Percentiles rank a stretch among this genome's conserved stretches.
Conservation (phyloP, 805 yeast species). For the Schizosaccharomyces osmophilus region DNA sequence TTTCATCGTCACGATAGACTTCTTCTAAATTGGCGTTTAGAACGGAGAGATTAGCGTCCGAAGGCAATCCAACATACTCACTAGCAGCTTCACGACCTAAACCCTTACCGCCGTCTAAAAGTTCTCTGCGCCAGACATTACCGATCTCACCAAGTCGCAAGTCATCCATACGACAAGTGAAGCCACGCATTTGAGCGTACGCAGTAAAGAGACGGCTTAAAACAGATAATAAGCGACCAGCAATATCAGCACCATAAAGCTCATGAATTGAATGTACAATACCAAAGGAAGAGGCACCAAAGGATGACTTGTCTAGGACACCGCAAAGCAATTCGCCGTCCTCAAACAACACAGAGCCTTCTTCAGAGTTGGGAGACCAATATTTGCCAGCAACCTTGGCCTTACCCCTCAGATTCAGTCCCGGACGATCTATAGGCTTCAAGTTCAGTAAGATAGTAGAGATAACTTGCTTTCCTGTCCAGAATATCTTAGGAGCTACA, state of each 20-base stretch:
- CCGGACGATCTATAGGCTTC: conserved; percentile 71
- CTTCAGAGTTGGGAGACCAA: conserved; percentile 71
- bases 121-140: conserved; percentile 65
- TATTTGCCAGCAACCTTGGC: conserved; percentile 85
- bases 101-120: conserved; percentile 50
- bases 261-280: conserved; percentile 89
- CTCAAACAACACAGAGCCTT: conserved; percentile 63
- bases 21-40: conserved; percentile 75
- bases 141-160: conserved; percentile 74
- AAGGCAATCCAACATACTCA: conserved; percentile 69
- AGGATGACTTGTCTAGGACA: conserved; percentile 89
- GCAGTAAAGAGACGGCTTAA: conserved; percentile 86
- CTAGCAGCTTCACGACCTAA: conserved; percentile 81
- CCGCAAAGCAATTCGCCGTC: conserved; percentile 80
- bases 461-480: conserved; percentile 89
- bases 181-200: conserved; percentile 74
- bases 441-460: conserved; percentile 73
- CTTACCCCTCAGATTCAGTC: conserved; percentile 57
- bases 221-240: conserved; percentile 77
- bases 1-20: conserved; percentile 76
- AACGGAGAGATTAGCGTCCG: conserved; percentile 39
- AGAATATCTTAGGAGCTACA: conserved; percentile 61
- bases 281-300: conserved; percentile 95
- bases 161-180: conserved; percentile 99
- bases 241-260: conserved; percentile 73